Evolutionary conservation across 352 stramenopile genomes (phyloP).

Genomic region (Globisporangium radiosum): DNA sequence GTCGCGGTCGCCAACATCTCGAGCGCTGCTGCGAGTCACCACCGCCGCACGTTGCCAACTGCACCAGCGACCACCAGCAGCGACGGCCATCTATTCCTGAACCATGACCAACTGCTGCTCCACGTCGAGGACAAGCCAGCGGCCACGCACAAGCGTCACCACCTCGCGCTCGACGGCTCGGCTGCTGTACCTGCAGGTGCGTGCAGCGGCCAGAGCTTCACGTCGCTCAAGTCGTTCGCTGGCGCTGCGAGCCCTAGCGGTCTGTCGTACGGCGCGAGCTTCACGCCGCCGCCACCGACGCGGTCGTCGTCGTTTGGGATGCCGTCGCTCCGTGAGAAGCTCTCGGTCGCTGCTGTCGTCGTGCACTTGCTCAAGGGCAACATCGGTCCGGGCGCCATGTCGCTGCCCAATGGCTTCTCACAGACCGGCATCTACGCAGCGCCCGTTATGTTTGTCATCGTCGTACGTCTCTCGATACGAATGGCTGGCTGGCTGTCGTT

Average conservation of each 20-base stretch:
- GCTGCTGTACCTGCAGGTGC: not conserved
- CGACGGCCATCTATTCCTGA: conserved; percentile 4
- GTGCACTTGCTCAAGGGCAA: conserved; percentile 75
- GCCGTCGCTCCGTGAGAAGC: conserved; percentile 25
- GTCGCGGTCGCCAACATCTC: conserved; percentile 1
- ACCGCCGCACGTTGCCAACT: not conserved
- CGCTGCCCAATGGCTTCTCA: conserved; percentile 69
- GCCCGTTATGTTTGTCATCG: conserved; percentile 49
- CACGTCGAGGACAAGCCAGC: not conserved
- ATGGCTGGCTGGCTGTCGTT: too few relatives aligned
- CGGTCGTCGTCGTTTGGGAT: not conserved
- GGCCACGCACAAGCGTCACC: not conserved
- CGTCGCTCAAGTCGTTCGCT: conserved; percentile 1
- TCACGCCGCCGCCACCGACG: not conserved
- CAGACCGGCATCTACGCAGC: conserved; percentile 60
- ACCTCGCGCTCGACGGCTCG: not conserved
- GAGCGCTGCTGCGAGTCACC: not conserved
- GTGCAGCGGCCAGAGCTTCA: not conserved
- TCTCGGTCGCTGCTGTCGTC: conserved; percentile 43
- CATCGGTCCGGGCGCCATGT: conserved; percentile 74
- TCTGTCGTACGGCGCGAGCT: not conserved
- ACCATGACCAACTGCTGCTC: conserved; percentile 3
- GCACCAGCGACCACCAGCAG: not conserved
- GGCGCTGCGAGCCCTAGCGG: not conserved
- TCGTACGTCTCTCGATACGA: conserved; percentile 22